Evolutionary conservation across 208 protist species (phyloP).

Genomic region (Kentomonas sorsogonicus): DNA sequence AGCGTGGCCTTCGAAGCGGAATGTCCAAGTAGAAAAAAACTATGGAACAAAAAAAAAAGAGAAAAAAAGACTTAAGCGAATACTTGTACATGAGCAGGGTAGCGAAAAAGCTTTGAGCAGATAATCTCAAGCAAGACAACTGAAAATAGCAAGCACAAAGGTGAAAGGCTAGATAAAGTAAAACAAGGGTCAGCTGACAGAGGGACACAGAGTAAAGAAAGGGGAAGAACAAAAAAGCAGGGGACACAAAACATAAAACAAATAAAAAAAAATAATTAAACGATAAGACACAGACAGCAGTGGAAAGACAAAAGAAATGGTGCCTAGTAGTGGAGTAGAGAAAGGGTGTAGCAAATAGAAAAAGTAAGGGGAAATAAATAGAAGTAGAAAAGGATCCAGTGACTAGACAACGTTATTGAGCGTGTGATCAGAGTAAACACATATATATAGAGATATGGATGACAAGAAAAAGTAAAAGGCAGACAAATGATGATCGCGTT

Average conservation of each 20-base stretch:
- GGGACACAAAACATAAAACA: conserved; percentile 6
- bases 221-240: neutral
- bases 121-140: neutral
- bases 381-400: neutral
- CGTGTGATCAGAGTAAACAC: neutral
- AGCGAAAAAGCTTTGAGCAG: conserved; percentile 5
- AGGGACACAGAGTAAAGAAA: conserved; percentile 1
- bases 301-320: conserved; percentile 10
- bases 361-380: neutral
- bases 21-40: too few species aligned
- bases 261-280: neutral
- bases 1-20: too few species aligned
- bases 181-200: conserved; percentile 1
- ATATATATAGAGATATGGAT: neutral
- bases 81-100: conserved; percentile 10
- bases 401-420: neutral
- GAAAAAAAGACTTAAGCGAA: neutral
- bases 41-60: neutral
- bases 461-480: conserved; percentile 7
- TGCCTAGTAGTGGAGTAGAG: conserved; percentile 2
- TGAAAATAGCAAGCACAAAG: conserved; percentile 2
- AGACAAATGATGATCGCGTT: neutral
- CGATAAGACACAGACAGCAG: neutral
- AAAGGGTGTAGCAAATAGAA: neutral
- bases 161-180: conserved; percentile 11